phyloP scores from a whole-genome alignment of 805 yeast genomes.

The Monosporozyma servazzii region DNA sequence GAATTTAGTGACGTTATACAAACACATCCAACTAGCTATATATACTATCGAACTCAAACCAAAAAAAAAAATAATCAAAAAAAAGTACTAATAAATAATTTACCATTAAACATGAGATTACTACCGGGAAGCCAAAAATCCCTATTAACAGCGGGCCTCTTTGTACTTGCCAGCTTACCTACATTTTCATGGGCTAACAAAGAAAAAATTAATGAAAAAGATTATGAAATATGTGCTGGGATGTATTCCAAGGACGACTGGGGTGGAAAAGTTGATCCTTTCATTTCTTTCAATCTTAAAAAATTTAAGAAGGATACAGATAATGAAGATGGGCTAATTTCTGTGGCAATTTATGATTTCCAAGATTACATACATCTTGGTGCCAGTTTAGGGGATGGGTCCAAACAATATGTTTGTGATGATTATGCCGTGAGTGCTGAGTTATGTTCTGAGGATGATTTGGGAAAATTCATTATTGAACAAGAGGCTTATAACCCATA shows the following conservation, averaged over 20 bases:
- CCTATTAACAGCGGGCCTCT: not conserved
- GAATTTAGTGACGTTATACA: not conserved
- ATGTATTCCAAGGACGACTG: constrained; percentile 81
- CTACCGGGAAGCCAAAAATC: not conserved
- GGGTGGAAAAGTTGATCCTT: constrained; percentile 70
- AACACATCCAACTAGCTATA: no score
- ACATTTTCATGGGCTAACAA: constrained; percentile 27
- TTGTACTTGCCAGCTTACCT: not conserved
- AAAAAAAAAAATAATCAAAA: not conserved
- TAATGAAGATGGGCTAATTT: constrained; percentile 37
- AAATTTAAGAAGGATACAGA: constrained; percentile 23
- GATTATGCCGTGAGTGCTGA: constrained; percentile 47
- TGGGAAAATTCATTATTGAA: constrained; percentile 55
- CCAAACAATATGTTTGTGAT: constrained; percentile 63
- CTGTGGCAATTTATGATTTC: constrained; percentile 76
- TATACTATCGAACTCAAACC: no score
- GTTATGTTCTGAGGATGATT: constrained; percentile 45
- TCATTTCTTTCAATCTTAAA: constrained; percentile 41
- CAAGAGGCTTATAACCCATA: constrained; percentile 34
- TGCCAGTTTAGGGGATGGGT: constrained; percentile 34
- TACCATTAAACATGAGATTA: not conserved
- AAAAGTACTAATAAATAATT: no score
- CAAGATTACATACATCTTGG: constrained; percentile 69
- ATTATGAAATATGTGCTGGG: constrained; percentile 75
- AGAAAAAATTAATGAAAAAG: constrained; percentile 40